Evolutionary conservation across 345 rosid species (phyloP).

Genomic region (Laguncularia racemosa): DNA sequence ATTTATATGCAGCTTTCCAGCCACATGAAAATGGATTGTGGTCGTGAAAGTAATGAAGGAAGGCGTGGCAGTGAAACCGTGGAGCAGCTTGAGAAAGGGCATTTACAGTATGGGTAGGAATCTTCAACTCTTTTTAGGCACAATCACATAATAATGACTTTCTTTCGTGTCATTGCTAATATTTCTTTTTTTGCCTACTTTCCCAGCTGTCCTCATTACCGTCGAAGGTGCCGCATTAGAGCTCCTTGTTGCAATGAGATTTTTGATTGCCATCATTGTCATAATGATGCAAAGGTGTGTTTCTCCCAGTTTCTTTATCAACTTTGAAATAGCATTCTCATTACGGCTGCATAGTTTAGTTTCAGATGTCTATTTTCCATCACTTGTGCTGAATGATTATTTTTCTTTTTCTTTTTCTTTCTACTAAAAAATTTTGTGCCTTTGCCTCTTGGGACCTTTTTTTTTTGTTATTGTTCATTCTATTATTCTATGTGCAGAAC

Average conservation of each 20-base stretch:
- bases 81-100: slow-evolving; percentile 35
- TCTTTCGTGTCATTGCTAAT: neutral
- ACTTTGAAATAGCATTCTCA: neutral
- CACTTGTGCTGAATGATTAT: too few relatives aligned
- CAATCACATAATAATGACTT: neutral
- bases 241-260: slow-evolving; percentile 86
- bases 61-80: slow-evolving; percentile 9
- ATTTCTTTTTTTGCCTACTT: slow-evolving; percentile 9
- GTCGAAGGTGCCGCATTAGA: slow-evolving; percentile 62
- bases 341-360: too few relatives aligned
- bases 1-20: neutral
- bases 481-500: slow-evolving; percentile 36
- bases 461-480: neutral
- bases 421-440: too few relatives aligned
- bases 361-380: too few relatives aligned
- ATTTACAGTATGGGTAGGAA: slow-evolving; percentile 63
- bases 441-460: neutral
- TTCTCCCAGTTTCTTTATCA: neutral
- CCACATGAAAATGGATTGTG: slow-evolving; percentile 17
- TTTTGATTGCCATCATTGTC: slow-evolving; percentile 89
- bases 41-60: slow-evolving; percentile 8
- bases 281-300: slow-evolving; percentile 62
- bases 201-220: slow-evolving; percentile 63
- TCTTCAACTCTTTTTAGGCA: neutral
- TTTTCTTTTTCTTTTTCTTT: too few relatives aligned